These are phyloP conservation scores for Trametes cubensis DNA, from an alignment of 768 basidiomycete genomes.

Conservation along the genomic window DNA sequence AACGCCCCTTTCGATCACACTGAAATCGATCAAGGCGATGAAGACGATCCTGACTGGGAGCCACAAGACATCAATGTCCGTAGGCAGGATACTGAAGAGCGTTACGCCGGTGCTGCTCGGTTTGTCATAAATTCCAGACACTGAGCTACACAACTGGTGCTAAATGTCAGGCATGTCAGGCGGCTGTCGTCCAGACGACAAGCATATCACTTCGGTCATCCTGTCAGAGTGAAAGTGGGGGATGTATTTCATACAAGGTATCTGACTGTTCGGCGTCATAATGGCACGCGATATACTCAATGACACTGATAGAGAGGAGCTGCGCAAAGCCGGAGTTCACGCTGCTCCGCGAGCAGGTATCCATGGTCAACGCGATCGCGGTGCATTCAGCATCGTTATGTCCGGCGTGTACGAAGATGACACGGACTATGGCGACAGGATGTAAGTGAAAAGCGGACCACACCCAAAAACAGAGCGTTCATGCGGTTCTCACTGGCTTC, in stretches of 20 bases:
- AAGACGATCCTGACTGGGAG: background rate
- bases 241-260: constrained; percentile 2
- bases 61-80: background rate
- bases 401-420: constrained; percentile 25
- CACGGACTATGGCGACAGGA: constrained; percentile 14
- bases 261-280: background rate
- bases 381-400: constrained; percentile 24
- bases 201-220: constrained; percentile 1
- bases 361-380: constrained; percentile 11
- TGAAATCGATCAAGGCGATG: background rate
- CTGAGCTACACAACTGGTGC: background rate
- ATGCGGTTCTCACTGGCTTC: background rate
- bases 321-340: constrained; percentile 16
- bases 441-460: constrained; percentile 10
- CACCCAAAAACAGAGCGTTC: too few species aligned
- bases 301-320: background rate
- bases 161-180: too few species aligned
- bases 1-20: background rate
- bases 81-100: too few species aligned
- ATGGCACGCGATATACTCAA: background rate
- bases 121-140: too few species aligned
- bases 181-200: too few species aligned
- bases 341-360: constrained; percentile 16
- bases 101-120: background rate
- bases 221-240: constrained; percentile 1